Evolutionary conservation across 2,329 filamentous ascomycete genomes (phyloP).

Genomic region (Aspergillus sclerotialis): DNA sequence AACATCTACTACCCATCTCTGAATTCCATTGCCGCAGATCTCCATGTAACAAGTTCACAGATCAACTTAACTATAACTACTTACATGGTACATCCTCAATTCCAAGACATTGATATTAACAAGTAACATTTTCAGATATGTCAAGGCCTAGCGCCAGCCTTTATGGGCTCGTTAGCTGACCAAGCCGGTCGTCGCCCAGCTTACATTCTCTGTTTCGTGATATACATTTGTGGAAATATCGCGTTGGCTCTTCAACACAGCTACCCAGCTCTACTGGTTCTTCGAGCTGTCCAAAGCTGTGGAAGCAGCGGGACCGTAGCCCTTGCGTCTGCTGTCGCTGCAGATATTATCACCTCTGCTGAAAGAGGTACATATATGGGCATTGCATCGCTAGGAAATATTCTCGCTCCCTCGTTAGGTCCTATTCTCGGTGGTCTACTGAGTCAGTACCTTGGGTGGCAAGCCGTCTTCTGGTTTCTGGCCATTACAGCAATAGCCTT

Average conservation of each 20-base stretch:
- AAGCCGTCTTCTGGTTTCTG: constrained; percentile 49
- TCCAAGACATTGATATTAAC: neutral
- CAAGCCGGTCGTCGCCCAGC: constrained; percentile 42
- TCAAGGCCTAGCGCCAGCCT: constrained; percentile 45
- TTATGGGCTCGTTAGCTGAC: constrained; percentile 43
- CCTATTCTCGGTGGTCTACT: constrained; percentile 47
- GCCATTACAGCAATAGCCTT: constrained; percentile 33
- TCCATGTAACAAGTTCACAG: constrained; percentile 17
- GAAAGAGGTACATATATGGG: constrained; percentile 40
- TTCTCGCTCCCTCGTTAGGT: constrained; percentile 41
- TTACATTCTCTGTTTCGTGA: constrained; percentile 39
- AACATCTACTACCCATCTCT: constrained; percentile 41
- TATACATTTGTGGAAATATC: constrained; percentile 38
- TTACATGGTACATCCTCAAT: constrained; percentile 21
- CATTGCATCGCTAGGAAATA: constrained; percentile 19
- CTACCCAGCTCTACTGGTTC: constrained; percentile 29
- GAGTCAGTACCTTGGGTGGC: constrained; percentile 44
- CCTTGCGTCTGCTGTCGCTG: constrained; percentile 33
- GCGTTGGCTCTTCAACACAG: constrained; percentile 33
- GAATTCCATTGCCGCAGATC: constrained; percentile 22
- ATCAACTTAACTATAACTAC: constrained; percentile 25
- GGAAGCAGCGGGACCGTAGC: constrained; percentile 36
- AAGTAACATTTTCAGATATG: constrained; percentile 29
- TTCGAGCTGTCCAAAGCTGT: constrained; percentile 39
- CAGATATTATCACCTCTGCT: constrained; percentile 33